These are phyloP conservation scores for Pseudozyma hubeiensis DNA, from an alignment of 1,284 basidiomycete species.

Conservation along the genomic window DNA sequence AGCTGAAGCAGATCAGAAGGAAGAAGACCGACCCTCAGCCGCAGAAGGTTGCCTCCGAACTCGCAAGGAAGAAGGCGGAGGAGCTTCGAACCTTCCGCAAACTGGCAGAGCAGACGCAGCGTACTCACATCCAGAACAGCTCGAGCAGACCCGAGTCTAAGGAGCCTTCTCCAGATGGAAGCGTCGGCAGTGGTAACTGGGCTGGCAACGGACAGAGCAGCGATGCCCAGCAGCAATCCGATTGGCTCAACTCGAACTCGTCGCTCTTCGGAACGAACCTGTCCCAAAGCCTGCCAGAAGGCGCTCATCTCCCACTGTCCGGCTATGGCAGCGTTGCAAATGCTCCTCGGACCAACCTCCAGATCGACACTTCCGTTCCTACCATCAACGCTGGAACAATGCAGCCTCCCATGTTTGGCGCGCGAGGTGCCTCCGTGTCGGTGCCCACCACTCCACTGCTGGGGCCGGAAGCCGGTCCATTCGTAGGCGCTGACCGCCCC, in stretches of 20 bases:
- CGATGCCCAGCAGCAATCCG: conserved; percentile 17
- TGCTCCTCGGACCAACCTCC: conserved; percentile 10
- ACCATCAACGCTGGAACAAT: conserved; percentile 13
- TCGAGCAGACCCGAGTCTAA: conserved; percentile 24
- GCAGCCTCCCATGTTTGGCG: conserved; percentile 35
- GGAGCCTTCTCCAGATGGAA: conserved; percentile 34
- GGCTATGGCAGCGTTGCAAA: conserved; percentile 22
- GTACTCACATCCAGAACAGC: conserved; percentile 44
- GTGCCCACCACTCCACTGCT: conserved; percentile 44
- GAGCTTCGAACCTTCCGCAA: conserved; percentile 42
- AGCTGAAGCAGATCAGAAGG: conserved; percentile 37
- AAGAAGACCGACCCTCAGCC: conserved; percentile 48
- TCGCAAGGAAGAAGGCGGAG: conserved; percentile 45
- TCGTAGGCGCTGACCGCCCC: conserved; percentile 34
- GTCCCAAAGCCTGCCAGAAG: conserved; percentile 35
- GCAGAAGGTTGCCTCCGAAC: conserved; percentile 38
- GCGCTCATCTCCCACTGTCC: conserved; percentile 33
- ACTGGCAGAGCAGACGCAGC: conserved; percentile 46
- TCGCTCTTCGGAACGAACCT: conserved; percentile 18
- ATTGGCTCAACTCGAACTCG: conserved; percentile 31
- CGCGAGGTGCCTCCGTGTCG: conserved; percentile 35
- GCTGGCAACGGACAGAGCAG: conserved; percentile 4
- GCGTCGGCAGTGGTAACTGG: conserved; percentile 22
- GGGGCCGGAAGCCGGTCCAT: conserved; percentile 34
- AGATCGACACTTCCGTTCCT: conserved; percentile 31